Conservation (phyloP, 306 rosid genomes). For the Vicia faba region DNA sequence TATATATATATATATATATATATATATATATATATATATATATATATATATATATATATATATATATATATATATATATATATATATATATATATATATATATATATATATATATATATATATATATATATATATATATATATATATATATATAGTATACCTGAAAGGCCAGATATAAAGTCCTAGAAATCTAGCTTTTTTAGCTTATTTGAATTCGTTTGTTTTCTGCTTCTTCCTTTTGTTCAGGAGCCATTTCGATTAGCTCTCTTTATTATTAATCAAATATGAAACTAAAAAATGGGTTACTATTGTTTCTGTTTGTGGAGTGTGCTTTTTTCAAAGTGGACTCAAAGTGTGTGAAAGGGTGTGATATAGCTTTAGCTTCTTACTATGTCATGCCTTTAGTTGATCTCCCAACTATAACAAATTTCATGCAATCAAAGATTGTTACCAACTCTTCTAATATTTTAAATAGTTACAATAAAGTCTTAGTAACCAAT, state of each 20-base stretch:
- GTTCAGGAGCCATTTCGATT: conserved; percentile 10
- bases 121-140: not conserved
- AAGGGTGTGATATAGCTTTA: conserved; percentile 60
- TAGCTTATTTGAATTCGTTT: conserved; percentile 31
- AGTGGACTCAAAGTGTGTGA: conserved; percentile 56
- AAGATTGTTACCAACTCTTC: not conserved
- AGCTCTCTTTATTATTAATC: not conserved
- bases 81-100: conserved; percentile 8
- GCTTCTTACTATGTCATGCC: conserved; percentile 54
- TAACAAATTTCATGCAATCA: conserved; percentile 35
- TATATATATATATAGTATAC: not conserved
- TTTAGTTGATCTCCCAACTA: fast-evolving
- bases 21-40: not conserved
- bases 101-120: not conserved
- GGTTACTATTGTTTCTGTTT: conserved; percentile 29
- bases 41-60: not conserved
- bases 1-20: conserved; percentile 8
- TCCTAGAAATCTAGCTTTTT: not conserved
- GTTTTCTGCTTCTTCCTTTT: not conserved
- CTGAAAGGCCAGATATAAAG: not conserved
- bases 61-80: not conserved
- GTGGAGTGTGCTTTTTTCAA: conserved; percentile 27
- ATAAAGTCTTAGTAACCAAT: conserved; percentile 33
- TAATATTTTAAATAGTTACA: conserved; percentile 38
- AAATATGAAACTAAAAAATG: conserved; percentile 46